Conservation (phyloP, 148 eudicot genomes). For the Silene conica region DNA sequence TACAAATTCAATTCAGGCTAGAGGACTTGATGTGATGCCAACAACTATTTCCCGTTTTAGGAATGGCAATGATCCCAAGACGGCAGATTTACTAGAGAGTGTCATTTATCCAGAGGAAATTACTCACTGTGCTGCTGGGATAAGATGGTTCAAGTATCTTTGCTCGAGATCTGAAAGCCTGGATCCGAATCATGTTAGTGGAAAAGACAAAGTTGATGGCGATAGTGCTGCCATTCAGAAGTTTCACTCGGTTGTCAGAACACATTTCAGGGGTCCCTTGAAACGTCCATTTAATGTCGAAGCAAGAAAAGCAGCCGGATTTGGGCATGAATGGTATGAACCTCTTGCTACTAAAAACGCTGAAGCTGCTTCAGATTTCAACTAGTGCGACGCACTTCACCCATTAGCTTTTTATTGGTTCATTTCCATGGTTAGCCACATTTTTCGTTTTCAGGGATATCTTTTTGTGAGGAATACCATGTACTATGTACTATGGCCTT, state of each 20-base stretch:
- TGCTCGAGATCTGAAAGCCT: slow-evolving; percentile 44
- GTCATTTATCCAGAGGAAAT: slow-evolving; percentile 90
- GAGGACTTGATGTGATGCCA: slow-evolving; percentile 96
- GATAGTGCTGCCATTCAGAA: slow-evolving; percentile 46
- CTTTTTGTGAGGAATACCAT: no score
- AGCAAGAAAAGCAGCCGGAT: slow-evolving; percentile 97
- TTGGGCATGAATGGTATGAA: slow-evolving; percentile 85
- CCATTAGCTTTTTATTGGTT: neutral
- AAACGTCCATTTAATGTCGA: slow-evolving; percentile 91
- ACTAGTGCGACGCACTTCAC: neutral
- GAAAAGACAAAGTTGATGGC: slow-evolving; percentile 21
- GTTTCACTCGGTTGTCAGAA: slow-evolving; percentile 64
- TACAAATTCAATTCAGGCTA: slow-evolving; percentile 45
- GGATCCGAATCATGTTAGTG: slow-evolving; percentile 20
- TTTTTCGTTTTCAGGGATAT: no score
- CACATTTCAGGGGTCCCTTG: slow-evolving; percentile 74
- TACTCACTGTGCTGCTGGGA: slow-evolving; percentile 93
- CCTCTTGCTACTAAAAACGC: slow-evolving; percentile 69
- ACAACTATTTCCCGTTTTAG: slow-evolving; percentile 88
- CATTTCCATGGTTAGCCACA: neutral
- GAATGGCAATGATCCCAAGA: slow-evolving; percentile 76
- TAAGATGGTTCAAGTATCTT: slow-evolving; percentile 88
- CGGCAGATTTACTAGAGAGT: slow-evolving; percentile 74
- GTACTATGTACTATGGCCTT: no score
- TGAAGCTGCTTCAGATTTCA: slow-evolving; percentile 11